These are phyloP conservation scores for Mycogone perniciosa DNA, from an alignment of 2,329 filamentous ascomycete genomes.

Conservation along the genomic window DNA sequence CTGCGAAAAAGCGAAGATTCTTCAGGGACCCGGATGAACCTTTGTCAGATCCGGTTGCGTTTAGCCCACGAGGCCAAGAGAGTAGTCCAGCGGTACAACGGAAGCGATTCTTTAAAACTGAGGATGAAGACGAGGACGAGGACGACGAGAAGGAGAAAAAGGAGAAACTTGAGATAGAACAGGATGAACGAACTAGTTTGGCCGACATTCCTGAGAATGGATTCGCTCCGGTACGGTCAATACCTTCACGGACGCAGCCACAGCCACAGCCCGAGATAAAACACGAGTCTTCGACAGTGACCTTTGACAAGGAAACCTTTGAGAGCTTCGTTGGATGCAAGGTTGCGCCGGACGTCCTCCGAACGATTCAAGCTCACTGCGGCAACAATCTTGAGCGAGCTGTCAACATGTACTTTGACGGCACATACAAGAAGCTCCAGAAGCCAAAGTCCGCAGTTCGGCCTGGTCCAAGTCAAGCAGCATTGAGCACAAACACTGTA, in stretches of 20 bases:
- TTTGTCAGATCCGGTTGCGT: constrained; percentile 21
- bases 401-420: constrained; percentile 65
- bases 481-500: constrained; percentile 5
- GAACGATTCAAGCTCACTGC: constrained; percentile 47
- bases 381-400: constrained; percentile 54
- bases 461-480: constrained; percentile 9
- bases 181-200: constrained; percentile 12
- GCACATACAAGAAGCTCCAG: constrained; percentile 53
- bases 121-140: constrained; percentile 4
- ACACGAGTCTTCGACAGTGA: constrained; percentile 21
- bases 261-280: background rate
- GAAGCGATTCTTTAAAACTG: constrained; percentile 22
- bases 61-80: constrained; percentile 16
- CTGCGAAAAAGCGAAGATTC: constrained; percentile 38
- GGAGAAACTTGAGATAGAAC: constrained; percentile 14
- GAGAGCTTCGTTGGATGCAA: constrained; percentile 55
- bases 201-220: constrained; percentile 15
- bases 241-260: background rate
- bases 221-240: background rate
- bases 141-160: constrained; percentile 3
- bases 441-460: constrained; percentile 20
- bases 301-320: constrained; percentile 53
- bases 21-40: constrained; percentile 29
- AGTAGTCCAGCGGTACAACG: constrained; percentile 19
- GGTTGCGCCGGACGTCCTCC: constrained; percentile 42